phyloP scores from a whole-genome alignment of 2,329 filamentous ascomycete genomes.

The Phaeoacremonium minimum region DNA sequence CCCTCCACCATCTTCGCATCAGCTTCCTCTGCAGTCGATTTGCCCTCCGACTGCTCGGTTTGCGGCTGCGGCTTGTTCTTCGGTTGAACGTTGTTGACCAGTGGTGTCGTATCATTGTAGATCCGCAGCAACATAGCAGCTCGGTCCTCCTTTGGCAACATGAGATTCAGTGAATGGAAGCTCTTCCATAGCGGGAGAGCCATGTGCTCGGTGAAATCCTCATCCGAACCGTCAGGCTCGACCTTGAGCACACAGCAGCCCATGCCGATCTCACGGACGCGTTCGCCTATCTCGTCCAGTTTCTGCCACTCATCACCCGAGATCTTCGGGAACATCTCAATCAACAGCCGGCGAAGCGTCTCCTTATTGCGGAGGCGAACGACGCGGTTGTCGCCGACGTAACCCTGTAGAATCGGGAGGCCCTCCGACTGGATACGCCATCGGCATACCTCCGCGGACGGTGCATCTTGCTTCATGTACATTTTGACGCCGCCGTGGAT shows the following conservation, averaged over 20 bases:
- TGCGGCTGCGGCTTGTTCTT: conserved; percentile 42
- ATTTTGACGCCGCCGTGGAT: conserved; percentile 97
- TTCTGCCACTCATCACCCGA: conserved; percentile 67
- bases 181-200: conserved; percentile 93
- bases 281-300: conserved; percentile 83
- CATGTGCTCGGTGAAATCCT: conserved; percentile 68
- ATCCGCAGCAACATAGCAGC: conserved; percentile 86
- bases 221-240: conserved; percentile 64
- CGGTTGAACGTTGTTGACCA: conserved; percentile 68
- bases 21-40: conserved; percentile 24
- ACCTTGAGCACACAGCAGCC: conserved; percentile 89
- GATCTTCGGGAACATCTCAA: conserved; percentile 96
- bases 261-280: conserved; percentile 74
- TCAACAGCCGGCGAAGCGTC: conserved; percentile 76
- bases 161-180: conserved; percentile 86
- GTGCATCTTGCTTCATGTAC: conserved; percentile 97
- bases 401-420: conserved; percentile 84
- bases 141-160: conserved; percentile 96
- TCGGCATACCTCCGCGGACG: conserved; percentile 77
- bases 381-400: conserved; percentile 75
- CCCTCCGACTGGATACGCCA: conserved; percentile 97
- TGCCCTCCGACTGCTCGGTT: conserved; percentile 25
- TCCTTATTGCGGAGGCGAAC: conserved; percentile 71
- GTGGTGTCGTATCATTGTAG: conserved; percentile 82
- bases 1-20: conserved; percentile 13